Conservation (phyloP, 2,329 filamentous ascomycete species). For the Aspergillus quadrilineatus region DNA sequence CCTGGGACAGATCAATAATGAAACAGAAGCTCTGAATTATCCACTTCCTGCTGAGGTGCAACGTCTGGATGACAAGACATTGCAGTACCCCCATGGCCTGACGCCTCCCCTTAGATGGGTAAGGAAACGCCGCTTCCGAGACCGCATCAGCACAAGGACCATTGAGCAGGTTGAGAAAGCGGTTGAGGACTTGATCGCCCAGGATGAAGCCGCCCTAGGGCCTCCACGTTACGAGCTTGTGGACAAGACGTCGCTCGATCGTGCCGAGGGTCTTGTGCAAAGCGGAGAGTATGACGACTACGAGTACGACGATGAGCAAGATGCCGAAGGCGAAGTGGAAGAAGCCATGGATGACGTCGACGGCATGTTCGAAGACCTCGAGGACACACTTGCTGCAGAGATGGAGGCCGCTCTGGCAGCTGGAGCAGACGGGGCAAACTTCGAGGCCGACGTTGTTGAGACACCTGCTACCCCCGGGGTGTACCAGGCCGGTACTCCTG, state of each 20-base stretch:
- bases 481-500: slow-evolving; percentile 35
- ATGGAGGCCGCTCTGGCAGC: slow-evolving; percentile 46
- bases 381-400: slow-evolving; percentile 44
- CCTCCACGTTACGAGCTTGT: slow-evolving; percentile 61
- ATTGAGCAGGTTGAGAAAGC: slow-evolving; percentile 81
- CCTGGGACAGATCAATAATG: slow-evolving; percentile 64
- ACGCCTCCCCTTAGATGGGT: slow-evolving; percentile 87
- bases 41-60: slow-evolving; percentile 73
- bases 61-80: slow-evolving; percentile 52
- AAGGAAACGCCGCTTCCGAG: slow-evolving; percentile 77
- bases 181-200: slow-evolving; percentile 70
- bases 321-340: slow-evolving; percentile 50
- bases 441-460: slow-evolving; percentile 23
- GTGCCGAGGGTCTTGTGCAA: slow-evolving; percentile 40
- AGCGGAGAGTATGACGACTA: slow-evolving; percentile 51
- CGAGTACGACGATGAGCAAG: slow-evolving; percentile 48
- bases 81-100: slow-evolving; percentile 79
- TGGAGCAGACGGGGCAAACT: slow-evolving; percentile 35
- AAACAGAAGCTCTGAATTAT: slow-evolving; percentile 64
- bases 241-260: slow-evolving; percentile 52
- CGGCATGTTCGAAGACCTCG: slow-evolving; percentile 37
- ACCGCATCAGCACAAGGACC: slow-evolving; percentile 76
- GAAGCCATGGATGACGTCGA: slow-evolving; percentile 41
- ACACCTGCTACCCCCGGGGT: slow-evolving; percentile 16
- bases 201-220: slow-evolving; percentile 63